These are phyloP conservation scores for Violaceomyces palustris DNA, from an alignment of 1,284 basidiomycete genomes.

Conservation along the genomic window DNA sequence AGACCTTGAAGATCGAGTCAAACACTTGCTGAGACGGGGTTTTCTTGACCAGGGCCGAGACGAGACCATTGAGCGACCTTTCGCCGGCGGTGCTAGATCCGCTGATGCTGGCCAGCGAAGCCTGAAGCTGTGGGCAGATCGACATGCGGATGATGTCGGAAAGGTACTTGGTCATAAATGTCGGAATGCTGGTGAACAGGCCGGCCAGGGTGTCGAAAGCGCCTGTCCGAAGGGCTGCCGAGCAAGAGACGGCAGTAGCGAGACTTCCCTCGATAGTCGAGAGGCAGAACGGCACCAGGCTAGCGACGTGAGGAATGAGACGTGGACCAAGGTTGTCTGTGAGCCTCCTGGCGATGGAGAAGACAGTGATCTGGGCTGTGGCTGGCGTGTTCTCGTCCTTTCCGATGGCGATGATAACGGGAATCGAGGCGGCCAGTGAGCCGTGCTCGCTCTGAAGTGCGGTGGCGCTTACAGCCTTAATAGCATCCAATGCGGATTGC, in stretches of 20 bases:
- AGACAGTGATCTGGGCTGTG: constrained; percentile 22
- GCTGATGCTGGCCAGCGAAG: constrained; percentile 15
- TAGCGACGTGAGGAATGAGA: constrained; percentile 44
- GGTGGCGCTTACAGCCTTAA: constrained; percentile 21
- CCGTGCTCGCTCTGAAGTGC: constrained; percentile 15
- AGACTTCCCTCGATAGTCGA: constrained; percentile 6
- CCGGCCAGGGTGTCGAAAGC: constrained; percentile 39
- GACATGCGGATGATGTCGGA: constrained; percentile 18
- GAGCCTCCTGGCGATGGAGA: constrained; percentile 29
- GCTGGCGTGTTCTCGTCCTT: constrained; percentile 8
- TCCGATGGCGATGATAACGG: constrained; percentile 25
- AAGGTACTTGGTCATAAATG: constrained; percentile 43
- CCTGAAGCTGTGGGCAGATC: constrained; percentile 20
- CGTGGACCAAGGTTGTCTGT: constrained; percentile 40
- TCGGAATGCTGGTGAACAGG: constrained; percentile 38
- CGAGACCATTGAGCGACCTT: constrained; percentile 21
- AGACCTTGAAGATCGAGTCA: constrained; percentile 25
- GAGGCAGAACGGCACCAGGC: constrained; percentile 30
- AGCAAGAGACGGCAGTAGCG: constrained; percentile 14
- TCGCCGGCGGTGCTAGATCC: constrained; percentile 20
- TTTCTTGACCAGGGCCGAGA: constrained; percentile 20
- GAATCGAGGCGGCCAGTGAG: constrained; percentile 23
- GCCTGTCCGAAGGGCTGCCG: constrained; percentile 23
- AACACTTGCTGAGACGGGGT: constrained; percentile 23
- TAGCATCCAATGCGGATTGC: constrained; percentile 27